phyloP scores from a whole-genome alignment of 495 filamentous ascomycete species.

The Lepidopterella palustris region DNA sequence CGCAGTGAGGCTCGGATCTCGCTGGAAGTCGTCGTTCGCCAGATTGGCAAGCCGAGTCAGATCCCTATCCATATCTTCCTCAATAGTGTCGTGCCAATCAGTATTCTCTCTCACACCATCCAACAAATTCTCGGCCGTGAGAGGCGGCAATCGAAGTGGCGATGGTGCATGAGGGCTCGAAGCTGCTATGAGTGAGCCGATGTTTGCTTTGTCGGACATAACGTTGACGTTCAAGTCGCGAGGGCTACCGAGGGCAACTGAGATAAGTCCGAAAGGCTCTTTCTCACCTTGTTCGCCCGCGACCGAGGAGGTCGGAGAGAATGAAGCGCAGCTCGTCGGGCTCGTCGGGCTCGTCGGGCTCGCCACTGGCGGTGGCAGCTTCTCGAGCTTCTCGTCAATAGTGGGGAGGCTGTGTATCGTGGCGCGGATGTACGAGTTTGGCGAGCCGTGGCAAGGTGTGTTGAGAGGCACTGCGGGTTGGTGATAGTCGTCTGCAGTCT shows the following conservation, averaged over 20 bases:
- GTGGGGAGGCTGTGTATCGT: slow-evolving; percentile 5
- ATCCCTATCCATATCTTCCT: slow-evolving; percentile 15
- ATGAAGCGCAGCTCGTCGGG: background rate
- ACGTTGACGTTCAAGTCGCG: background rate
- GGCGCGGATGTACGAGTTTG: slow-evolving; percentile 10
- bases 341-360: background rate
- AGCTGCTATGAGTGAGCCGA: slow-evolving; percentile 1
- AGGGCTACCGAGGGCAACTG: background rate
- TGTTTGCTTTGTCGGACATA: background rate
- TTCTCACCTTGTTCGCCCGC: slow-evolving; percentile 4
- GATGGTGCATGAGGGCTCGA: background rate
- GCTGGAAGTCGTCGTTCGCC: slow-evolving; percentile 20
- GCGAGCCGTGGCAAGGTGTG: slow-evolving; percentile 4
- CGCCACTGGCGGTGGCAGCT: slow-evolving; percentile 7
- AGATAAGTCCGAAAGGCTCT: background rate
- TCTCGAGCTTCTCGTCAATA: slow-evolving; percentile 19
- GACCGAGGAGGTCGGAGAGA: background rate
- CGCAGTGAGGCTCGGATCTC: slow-evolving; percentile 12
- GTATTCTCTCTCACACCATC: slow-evolving; percentile 10
- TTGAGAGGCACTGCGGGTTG: background rate
- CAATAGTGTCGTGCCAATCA: slow-evolving; percentile 18
- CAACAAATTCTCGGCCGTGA: background rate
- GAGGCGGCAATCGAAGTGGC: background rate
- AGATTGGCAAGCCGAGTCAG: slow-evolving; percentile 23
- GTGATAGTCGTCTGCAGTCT: background rate